Conservation (phyloP, 768 basidiomycete genomes). For the Hygrophoropsis aurantiaca region DNA sequence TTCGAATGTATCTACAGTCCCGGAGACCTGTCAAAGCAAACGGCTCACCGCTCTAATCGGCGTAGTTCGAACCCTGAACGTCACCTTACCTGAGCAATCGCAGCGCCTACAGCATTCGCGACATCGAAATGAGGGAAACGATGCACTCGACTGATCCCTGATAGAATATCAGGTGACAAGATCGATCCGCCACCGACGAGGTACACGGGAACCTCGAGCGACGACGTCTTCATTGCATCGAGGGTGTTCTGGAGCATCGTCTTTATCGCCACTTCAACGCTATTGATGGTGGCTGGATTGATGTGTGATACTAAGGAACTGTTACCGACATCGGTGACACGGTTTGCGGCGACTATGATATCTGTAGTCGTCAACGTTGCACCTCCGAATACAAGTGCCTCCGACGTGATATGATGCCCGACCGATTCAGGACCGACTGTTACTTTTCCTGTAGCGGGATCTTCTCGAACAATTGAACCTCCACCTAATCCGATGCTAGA, state of each 20-base stretch:
- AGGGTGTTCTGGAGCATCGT: slow-evolving; percentile 45
- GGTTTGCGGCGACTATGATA: slow-evolving; percentile 44
- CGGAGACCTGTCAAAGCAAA: slow-evolving; percentile 35
- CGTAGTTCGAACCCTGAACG: background rate
- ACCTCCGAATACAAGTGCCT: slow-evolving; percentile 58
- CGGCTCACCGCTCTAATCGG: background rate
- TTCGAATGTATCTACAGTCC: slow-evolving; percentile 45
- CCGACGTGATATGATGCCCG: slow-evolving; percentile 50
- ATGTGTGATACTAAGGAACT: slow-evolving; percentile 18
- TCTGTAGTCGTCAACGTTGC: slow-evolving; percentile 60
- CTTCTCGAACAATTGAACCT: slow-evolving; percentile 50
- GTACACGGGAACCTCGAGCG: slow-evolving; percentile 53
- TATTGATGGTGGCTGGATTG: slow-evolving; percentile 25
- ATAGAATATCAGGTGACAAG: slow-evolving; percentile 49
- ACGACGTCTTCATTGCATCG: slow-evolving; percentile 66
- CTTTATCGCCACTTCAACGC: slow-evolving; percentile 42
- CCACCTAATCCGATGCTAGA: slow-evolving; percentile 62
- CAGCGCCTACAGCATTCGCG: slow-evolving; percentile 64
- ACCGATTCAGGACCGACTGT: slow-evolving; percentile 67
- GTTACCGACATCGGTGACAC: slow-evolving; percentile 28
- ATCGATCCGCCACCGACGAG: slow-evolving; percentile 70
- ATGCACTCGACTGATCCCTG: slow-evolving; percentile 51
- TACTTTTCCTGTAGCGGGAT: slow-evolving; percentile 35
- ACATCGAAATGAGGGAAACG: slow-evolving; percentile 52
- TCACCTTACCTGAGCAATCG: slow-evolving; percentile 35